Percentiles rank a stretch among this genome's conserved stretches.
phyloP scores from a whole-genome alignment of 768 basidiomycete species.

The Suillus subluteus region DNA sequence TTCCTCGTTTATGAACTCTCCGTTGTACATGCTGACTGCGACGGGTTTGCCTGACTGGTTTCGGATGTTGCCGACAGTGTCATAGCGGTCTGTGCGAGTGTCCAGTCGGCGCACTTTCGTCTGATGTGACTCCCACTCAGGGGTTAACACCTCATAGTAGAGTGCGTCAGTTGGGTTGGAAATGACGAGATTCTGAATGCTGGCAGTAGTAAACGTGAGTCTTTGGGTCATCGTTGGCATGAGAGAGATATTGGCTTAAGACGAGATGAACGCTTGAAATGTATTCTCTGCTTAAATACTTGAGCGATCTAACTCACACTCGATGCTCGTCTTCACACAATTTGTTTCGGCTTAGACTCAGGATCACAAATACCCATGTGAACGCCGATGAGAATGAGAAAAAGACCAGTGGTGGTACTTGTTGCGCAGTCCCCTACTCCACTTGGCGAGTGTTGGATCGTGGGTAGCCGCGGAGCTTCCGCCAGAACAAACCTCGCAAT shows the following conservation, averaged over 20 bases:
- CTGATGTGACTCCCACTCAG: slow-evolving; percentile 37
- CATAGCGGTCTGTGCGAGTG: slow-evolving; percentile 31
- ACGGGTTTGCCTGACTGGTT: slow-evolving; percentile 35
- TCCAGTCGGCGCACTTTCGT: slow-evolving; percentile 41
- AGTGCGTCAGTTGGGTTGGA: slow-evolving; percentile 41
- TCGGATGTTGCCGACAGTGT: slow-evolving; percentile 35
- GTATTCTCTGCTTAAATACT: not conserved
- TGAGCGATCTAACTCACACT: slow-evolving; percentile 3
- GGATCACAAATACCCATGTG: slow-evolving; percentile 1
- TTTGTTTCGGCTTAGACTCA: not conserved
- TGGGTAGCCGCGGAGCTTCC: not conserved
- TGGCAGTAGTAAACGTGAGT: slow-evolving; percentile 43
- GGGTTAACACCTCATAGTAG: slow-evolving; percentile 46
- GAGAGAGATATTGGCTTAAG: not conserved
- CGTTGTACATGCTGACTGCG: slow-evolving; percentile 33
- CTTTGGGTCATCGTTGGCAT: slow-evolving; percentile 27
- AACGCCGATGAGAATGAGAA: slow-evolving; percentile 4
- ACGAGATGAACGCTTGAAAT: not conserved
- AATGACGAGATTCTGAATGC: slow-evolving; percentile 40
- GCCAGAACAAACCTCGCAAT: not conserved
- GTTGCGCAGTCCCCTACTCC: not conserved
- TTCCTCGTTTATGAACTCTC: slow-evolving; percentile 28
- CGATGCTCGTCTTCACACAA: slow-evolving; percentile 2
- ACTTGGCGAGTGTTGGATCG: not conserved
- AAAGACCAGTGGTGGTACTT: not conserved